Evolutionary conservation across 169 alveolate species (phyloP).

Genomic region (Plasmodium yoelii): DNA sequence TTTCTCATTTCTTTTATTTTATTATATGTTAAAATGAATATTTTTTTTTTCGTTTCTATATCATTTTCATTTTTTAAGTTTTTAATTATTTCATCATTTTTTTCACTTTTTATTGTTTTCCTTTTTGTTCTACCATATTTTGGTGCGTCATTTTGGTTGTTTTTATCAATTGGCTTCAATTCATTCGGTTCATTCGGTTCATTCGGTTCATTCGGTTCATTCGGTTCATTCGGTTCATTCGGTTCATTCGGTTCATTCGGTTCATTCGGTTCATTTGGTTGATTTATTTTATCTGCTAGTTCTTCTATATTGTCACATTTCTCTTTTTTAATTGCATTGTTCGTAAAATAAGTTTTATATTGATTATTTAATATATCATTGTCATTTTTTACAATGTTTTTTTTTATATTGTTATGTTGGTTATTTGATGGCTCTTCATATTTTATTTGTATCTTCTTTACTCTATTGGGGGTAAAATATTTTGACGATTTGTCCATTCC

Average conservation of each 20-base stretch:
- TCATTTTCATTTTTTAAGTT: slow-evolving; percentile 1
- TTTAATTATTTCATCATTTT: neutral
- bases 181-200: neutral
- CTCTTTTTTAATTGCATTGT: neutral
- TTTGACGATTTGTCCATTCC: slow-evolving; percentile 46
- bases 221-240: neutral
- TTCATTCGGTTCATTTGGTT: neutral
- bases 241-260: neutral
- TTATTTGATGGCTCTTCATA: slow-evolving; percentile 20
- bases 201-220: neutral
- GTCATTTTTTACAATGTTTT: neutral
- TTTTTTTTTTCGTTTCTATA: slow-evolving; percentile 9
- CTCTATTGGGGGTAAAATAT: slow-evolving; percentile 22
- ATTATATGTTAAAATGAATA: slow-evolving; percentile 24
- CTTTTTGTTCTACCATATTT: neutral
- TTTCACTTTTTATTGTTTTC: neutral
- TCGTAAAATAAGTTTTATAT: neutral
- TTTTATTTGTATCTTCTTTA: slow-evolving; percentile 30
- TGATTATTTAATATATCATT: neutral
- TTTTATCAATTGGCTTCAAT: neutral
- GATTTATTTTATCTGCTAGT: neutral
- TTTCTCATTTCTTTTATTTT: slow-evolving; percentile 61
- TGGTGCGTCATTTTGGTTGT: neutral
- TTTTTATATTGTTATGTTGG: neutral
- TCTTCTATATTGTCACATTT: neutral